A percentile compares a stretch with the other conserved stretches of the same genome.
phyloP scores from a whole-genome alignment of 768 basidiomycete species.

The Sporobolomyces roseus region DNA sequence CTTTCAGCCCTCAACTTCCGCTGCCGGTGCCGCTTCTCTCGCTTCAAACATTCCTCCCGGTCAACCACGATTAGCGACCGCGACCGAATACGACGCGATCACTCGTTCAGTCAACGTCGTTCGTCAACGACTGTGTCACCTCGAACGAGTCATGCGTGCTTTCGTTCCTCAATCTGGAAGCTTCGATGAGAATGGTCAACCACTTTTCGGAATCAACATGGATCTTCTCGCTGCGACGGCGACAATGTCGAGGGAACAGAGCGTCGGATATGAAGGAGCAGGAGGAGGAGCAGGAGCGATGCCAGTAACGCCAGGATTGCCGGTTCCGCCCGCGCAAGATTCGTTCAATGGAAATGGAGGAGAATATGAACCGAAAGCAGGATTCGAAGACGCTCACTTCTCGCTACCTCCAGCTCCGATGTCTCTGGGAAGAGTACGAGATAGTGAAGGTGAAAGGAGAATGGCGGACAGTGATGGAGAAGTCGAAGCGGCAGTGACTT shows the following conservation, averaged over 20 bases:
- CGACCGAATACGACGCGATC: constrained; percentile 28
- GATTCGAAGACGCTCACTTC: neutral
- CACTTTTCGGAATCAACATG: constrained; percentile 20
- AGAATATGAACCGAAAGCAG: neutral
- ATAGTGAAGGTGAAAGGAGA: neutral
- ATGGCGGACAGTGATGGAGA: constrained; percentile 27
- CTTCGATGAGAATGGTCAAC: constrained; percentile 14
- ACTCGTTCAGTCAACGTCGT: constrained; percentile 21
- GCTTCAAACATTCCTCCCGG: neutral
- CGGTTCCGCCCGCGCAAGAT: neutral
- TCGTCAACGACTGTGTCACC: constrained; percentile 29
- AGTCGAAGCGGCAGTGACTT: constrained; percentile 36
- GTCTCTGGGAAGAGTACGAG: neutral
- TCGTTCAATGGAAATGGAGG: neutral
- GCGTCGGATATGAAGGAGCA: neutral
- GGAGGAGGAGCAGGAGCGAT: too few species aligned
- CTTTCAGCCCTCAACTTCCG: neutral
- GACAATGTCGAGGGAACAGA: neutral
- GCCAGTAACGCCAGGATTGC: neutral
- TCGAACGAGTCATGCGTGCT: constrained; percentile 24
- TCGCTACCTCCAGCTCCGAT: neutral
- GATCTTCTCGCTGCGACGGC: neutral
- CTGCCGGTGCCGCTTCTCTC: neutral
- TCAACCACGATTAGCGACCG: constrained; percentile 13
- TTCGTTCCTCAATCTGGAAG: constrained; percentile 19